Evolutionary conservation across 768 basidiomycete genomes (phyloP).

Genomic region (Psilocybe cyanescens): DNA sequence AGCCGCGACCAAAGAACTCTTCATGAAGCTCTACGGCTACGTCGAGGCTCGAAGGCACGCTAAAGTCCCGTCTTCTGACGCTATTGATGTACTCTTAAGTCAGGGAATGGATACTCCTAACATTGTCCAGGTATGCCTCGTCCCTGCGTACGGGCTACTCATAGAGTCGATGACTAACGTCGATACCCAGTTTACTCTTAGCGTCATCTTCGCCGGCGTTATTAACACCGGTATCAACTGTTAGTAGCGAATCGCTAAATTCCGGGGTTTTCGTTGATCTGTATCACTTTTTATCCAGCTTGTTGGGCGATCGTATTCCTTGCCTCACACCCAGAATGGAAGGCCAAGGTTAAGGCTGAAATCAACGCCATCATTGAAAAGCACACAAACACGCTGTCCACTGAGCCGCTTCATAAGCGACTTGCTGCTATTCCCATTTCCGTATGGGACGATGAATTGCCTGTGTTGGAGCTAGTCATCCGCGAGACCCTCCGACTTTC

Average conservation of each 20-base stretch:
- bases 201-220: constrained; percentile 38
- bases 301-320: constrained; percentile 43
- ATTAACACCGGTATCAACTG: constrained; percentile 39
- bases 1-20: constrained; percentile 34
- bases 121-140: constrained; percentile 28
- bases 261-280: too few relatives aligned
- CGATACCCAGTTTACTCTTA: constrained; percentile 31
- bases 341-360: constrained; percentile 33
- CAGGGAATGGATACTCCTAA: constrained; percentile 30
- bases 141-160: too few relatives aligned
- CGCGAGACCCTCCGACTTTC: constrained; percentile 44
- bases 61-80: constrained; percentile 27
- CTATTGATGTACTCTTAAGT: constrained; percentile 38
- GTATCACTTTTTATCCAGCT: constrained; percentile 21
- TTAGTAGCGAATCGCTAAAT: constrained; percentile 19
- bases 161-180: neutral
- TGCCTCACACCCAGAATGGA: constrained; percentile 38
- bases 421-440: constrained; percentile 37
- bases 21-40: constrained; percentile 25
- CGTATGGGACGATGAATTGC: constrained; percentile 47
- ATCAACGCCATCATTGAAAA: constrained; percentile 32
- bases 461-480: constrained; percentile 38
- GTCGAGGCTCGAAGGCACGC: constrained; percentile 33
- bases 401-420: constrained; percentile 35
- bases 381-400: constrained; percentile 27